Evolutionary conservation across 768 basidiomycete genomes (phyloP), one percentile per base, ranked within the genome.

Genomic region (Naganishia vishniacii): DNA sequence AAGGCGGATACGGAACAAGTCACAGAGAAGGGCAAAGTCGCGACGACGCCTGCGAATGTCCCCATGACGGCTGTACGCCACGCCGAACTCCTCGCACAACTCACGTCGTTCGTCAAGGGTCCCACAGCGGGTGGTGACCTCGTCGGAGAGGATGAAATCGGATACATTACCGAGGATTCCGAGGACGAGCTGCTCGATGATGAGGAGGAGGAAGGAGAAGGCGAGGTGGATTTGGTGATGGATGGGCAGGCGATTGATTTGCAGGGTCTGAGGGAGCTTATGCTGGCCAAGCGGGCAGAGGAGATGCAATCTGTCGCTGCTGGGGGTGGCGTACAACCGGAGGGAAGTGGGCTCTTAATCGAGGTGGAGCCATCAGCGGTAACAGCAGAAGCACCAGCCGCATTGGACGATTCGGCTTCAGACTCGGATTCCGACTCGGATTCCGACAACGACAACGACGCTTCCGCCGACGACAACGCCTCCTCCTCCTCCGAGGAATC

Each of bases 121-220:
- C 34, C 47, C 34, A 32, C 11, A 2, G 41, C 32, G 23, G 31
- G 29, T 6, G 13, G 29, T 1, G 44, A 59, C n/a, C n/a, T n/a
- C n/a, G n/a, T n/a, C 23, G 48, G 48, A 26, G 45, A 26, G 20
- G 56, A 63, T 28, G 53, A 42, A 9, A 53, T 46, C n/a, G 65
- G 65, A 31, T 67, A 67, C 29, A 63, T 67, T 25, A 67, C 65
- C 1, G 61, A 47, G 26, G 65, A 67, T 51, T 67, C 65, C 40
- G 64, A 65, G 13, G 60, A 61, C 25, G 66, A 41, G 9, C 70
- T 70, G n/a, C 4, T 59, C 34, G 51, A 59, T 11, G 61, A 67
- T n/a, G 59, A 62, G 28, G 53, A 58, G 2, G 62, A 67, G 16
- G 59, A 62, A n/a, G 53, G 47, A 1, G 62, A 64, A 20, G 61